phyloP scores from a whole-genome alignment of 164 flowering plant species.

The Tetrastigma voinierianum region DNA sequence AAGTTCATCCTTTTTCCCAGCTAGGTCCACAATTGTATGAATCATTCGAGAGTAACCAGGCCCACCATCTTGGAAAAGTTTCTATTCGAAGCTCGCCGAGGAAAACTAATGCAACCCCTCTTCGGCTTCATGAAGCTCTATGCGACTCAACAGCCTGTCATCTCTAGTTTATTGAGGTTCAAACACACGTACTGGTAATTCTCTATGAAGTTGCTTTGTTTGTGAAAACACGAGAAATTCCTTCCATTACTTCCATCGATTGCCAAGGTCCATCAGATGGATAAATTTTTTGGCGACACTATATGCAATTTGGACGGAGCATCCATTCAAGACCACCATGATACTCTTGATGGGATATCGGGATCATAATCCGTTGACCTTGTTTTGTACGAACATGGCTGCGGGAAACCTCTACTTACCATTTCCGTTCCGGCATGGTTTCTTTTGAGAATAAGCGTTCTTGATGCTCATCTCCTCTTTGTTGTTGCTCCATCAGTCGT shows the following conservation, averaged over 20 bases:
- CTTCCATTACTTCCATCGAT: constrained; percentile 21
- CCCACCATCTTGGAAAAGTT: constrained; percentile 29
- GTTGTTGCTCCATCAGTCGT: constrained; percentile 69
- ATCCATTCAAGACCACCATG: constrained; percentile 38
- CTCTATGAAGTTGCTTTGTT: too few relatives aligned
- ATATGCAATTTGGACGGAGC: constrained; percentile 29
- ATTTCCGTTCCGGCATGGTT: constrained; percentile 25
- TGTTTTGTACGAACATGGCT: constrained; percentile 30
- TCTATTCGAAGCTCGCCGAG: constrained; percentile 57
- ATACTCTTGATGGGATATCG: constrained; percentile 64
- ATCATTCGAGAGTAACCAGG: constrained; percentile 42
- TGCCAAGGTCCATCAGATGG: constrained; percentile 22
- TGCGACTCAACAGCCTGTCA: constrained; percentile 39
- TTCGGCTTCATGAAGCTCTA: constrained; percentile 64
- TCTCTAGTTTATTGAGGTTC: constrained; percentile 36
- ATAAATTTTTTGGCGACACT: constrained; percentile 13
- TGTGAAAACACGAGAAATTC: constrained; percentile 19
- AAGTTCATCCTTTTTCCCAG: constrained; percentile 55
- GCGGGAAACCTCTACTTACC: constrained; percentile 63
- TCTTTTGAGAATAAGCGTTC: constrained; percentile 26
- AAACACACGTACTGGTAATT: too few relatives aligned
- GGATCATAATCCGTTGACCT: constrained; percentile 36
- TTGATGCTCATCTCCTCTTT: constrained; percentile 46
- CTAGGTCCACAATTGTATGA: constrained; percentile 45
- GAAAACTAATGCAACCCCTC: constrained; percentile 52